Evolutionary conservation across 495 filamentous ascomycete species (phyloP).

Genomic region (Chaetomidium leptoderma): DNA sequence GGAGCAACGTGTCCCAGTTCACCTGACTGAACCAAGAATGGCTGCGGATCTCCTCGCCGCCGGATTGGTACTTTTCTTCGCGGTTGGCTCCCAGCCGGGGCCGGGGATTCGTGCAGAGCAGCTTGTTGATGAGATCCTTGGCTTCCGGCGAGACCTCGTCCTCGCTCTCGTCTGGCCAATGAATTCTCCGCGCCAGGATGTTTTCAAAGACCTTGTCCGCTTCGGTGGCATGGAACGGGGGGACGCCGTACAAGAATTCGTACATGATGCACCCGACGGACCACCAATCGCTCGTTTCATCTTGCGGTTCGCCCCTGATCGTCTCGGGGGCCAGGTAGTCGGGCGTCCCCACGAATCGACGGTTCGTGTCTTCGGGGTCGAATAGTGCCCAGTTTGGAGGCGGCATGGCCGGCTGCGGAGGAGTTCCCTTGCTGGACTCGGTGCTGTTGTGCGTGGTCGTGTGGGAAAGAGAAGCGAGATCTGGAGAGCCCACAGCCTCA

Average conservation of each 20-base stretch:
- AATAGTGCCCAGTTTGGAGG: conserved; percentile 95
- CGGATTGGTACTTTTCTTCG: conserved; percentile 70
- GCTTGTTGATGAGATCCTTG: conserved; percentile 85
- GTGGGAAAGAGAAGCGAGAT: conserved; percentile 60
- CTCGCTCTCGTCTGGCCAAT: conserved; percentile 75
- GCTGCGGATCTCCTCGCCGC: conserved; percentile 81
- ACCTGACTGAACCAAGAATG: conserved; percentile 87
- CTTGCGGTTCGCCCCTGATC: conserved; percentile 88
- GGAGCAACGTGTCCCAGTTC: conserved; percentile 83
- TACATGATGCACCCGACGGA: conserved; percentile 96
- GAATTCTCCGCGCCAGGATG: conserved; percentile 80
- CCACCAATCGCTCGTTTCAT: conserved; percentile 99
- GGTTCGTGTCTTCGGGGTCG: conserved; percentile 88
- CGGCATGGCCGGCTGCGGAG: conserved; percentile 75
- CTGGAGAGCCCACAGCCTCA: conserved; percentile 65
- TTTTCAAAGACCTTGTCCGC: conserved; percentile 97
- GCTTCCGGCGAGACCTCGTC: conserved; percentile 74
- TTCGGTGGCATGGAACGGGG: conserved; percentile 86
- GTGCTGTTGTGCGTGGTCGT: conserved; percentile 52
- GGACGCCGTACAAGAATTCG: conserved; percentile 87
- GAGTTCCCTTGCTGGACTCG: conserved; percentile 44
- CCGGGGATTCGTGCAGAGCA: conserved; percentile 77
- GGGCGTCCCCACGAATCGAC: conserved; percentile 92
- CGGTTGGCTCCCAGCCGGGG: conserved; percentile 80
- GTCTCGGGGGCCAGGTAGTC: conserved; percentile 98